Evolutionary conservation across 2,329 filamentous ascomycete genomes (phyloP).

Genomic region (Zymoseptoria tritici): DNA sequence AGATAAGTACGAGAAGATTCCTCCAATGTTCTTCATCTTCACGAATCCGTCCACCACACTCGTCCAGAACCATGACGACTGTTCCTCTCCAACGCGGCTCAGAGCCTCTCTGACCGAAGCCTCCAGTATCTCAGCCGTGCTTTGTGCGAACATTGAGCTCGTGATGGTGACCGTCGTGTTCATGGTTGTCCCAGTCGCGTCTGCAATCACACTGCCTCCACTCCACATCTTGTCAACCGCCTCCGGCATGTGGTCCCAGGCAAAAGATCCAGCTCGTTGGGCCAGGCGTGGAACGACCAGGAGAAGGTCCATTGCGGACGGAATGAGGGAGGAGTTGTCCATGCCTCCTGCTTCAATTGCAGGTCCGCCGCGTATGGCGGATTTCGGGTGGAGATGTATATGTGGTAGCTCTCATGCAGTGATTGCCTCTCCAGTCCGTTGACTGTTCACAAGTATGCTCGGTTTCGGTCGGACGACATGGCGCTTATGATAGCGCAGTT

Average conservation of each 20-base stretch:
- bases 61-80: constrained; percentile 20
- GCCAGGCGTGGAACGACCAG: constrained; percentile 64
- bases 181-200: constrained; percentile 43
- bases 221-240: constrained; percentile 50
- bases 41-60: constrained; percentile 20
- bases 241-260: constrained; percentile 49
- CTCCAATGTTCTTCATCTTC: constrained; percentile 59
- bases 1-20: constrained; percentile 82
- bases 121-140: constrained; percentile 31
- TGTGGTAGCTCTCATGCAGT: neutral
- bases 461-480: neutral
- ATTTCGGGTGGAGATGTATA: neutral
- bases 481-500: neutral
- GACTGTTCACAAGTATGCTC: neutral
- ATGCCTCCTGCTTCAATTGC: neutral
- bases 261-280: constrained; percentile 58
- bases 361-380: too few relatives aligned
- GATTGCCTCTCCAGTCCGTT: neutral
- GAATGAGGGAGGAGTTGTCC: constrained; percentile 27
- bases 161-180: constrained; percentile 35
- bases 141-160: constrained; percentile 36
- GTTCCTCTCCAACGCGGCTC: constrained; percentile 18
- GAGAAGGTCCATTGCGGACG: constrained; percentile 61
- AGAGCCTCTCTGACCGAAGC: constrained; percentile 20
- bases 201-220: constrained; percentile 53